These are phyloP conservation scores for Skeletonema menzelii DNA, from an alignment of 108 stramenopile genomes.

Conservation along the genomic window DNA sequence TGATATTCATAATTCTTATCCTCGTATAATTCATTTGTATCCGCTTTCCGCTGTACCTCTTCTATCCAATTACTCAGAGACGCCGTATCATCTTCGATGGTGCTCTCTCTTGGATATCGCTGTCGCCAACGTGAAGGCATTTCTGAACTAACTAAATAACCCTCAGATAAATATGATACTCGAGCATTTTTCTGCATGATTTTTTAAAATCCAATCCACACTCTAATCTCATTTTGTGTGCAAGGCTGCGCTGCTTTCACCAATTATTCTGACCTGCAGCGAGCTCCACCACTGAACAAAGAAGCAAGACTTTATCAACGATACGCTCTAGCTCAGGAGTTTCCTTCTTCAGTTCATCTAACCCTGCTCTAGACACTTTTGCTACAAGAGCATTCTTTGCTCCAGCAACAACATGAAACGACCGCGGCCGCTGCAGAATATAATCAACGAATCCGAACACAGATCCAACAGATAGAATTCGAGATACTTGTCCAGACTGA, in stretches of 20 bases:
- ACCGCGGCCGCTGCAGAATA: conserved; percentile 62
- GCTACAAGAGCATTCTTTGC: conserved; percentile 68
- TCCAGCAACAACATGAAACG: conserved; percentile 67
- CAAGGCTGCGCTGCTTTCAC: too few species aligned
- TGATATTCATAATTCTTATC: too few species aligned
- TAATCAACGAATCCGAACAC: conserved; percentile 88
- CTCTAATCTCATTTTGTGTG: too few species aligned
- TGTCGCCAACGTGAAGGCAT: not conserved
- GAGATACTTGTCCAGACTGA: conserved; percentile 34
- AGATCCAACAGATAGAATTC: conserved; percentile 55
- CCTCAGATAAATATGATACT: too few species aligned
- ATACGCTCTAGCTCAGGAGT: conserved; percentile 59
- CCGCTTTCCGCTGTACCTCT: conserved; percentile 1
- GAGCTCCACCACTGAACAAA: conserved; percentile 69
- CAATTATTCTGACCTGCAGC: conserved; percentile 23
- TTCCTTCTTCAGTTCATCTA: conserved; percentile 55
- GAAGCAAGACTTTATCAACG: conserved; percentile 72
- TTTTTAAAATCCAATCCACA: too few species aligned
- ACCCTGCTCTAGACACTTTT: conserved; percentile 47
- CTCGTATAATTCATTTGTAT: not conserved
- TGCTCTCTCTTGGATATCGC: not conserved
- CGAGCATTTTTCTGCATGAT: too few species aligned
- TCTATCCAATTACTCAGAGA: conserved; percentile 8
- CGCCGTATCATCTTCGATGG: not conserved
- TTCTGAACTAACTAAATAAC: too few species aligned